A percentile compares a stretch with the other conserved stretches of the same genome.
Evolutionary conservation across 2,329 filamentous ascomycete species (phyloP).

Genomic region (Fusarium buxicola): DNA sequence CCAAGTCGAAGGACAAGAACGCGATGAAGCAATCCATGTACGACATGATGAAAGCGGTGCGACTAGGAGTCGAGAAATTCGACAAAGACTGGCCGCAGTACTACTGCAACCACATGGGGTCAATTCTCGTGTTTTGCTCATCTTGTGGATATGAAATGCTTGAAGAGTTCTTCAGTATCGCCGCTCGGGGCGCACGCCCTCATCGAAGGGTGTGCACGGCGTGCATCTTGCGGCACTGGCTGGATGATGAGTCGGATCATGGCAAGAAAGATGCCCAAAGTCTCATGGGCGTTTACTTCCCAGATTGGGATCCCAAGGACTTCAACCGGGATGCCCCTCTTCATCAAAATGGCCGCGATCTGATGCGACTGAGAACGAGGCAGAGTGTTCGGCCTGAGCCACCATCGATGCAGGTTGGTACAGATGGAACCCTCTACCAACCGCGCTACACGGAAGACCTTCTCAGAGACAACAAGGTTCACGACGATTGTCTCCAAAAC

Average conservation of each 20-base stretch:
- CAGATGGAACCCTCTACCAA: constrained; percentile 23
- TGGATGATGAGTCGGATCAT: constrained; percentile 50
- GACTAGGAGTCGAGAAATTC: constrained; percentile 42
- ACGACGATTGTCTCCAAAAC: constrained; percentile 46
- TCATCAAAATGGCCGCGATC: constrained; percentile 9
- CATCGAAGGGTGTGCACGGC: constrained; percentile 45
- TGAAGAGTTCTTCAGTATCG: constrained; percentile 46
- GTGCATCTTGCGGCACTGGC: constrained; percentile 44
- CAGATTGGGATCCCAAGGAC: constrained; percentile 34
- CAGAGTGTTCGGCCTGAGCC: constrained; percentile 16
- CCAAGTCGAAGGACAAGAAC: background rate
- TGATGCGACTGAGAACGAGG: constrained; percentile 41
- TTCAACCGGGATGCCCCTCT: constrained; percentile 52
- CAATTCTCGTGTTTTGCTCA: constrained; percentile 45
- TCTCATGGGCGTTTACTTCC: constrained; percentile 41
- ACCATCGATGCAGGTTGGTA: constrained; percentile 10
- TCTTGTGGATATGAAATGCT: constrained; percentile 52
- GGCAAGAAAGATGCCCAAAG: constrained; percentile 37
- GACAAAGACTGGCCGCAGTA: constrained; percentile 38
- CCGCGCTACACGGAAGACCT: constrained; percentile 15
- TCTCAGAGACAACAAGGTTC: constrained; percentile 45
- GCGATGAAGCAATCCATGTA: constrained; percentile 41
- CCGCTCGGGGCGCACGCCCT: constrained; percentile 4
- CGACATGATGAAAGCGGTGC: constrained; percentile 51
- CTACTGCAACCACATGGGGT: constrained; percentile 45